Percentiles rank a stretch among this genome's conserved stretches.
These are phyloP conservation scores for Spergularia marina DNA, from an alignment of 148 eudicot species.

Conservation along the genomic window DNA sequence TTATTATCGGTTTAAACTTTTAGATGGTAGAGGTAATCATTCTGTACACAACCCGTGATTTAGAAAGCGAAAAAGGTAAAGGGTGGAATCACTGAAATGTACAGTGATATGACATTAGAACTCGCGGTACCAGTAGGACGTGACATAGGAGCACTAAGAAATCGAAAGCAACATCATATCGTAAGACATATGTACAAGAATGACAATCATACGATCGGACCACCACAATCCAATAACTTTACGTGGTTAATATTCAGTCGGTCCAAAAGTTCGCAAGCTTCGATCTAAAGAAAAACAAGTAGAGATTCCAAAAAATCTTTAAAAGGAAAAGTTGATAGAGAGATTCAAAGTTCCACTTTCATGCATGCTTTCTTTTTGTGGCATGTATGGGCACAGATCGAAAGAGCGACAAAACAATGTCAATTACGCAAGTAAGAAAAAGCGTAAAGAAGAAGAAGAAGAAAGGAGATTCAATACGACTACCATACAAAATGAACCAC, in stretches of 20 bases:
- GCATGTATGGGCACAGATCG: slow-evolving; percentile 22
- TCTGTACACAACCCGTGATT: too few species aligned
- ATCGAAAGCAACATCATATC: slow-evolving; percentile 10
- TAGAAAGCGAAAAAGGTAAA: background rate
- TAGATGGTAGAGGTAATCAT: too few species aligned
- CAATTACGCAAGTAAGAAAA: slow-evolving; percentile 20
- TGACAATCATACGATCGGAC: slow-evolving; percentile 26
- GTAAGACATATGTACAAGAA: background rate
- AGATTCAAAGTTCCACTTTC: slow-evolving; percentile 32
- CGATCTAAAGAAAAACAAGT: slow-evolving; percentile 16
- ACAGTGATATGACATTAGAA: slow-evolving; percentile 4
- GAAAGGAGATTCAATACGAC: slow-evolving; percentile 1
- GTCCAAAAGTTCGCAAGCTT: slow-evolving; percentile 20
- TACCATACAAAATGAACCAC: background rate
- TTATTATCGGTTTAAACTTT: too few species aligned
- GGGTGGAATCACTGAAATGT: background rate
- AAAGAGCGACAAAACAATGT: slow-evolving; percentile 16
- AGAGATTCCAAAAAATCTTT: slow-evolving; percentile 22
- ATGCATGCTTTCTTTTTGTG: slow-evolving; percentile 1
- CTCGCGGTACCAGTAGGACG: slow-evolving; percentile 12
- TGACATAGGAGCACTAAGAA: slow-evolving; percentile 20
- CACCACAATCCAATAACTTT: slow-evolving; percentile 24
- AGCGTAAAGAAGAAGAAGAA: background rate
- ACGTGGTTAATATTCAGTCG: slow-evolving; percentile 28
- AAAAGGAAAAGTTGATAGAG: slow-evolving; percentile 15